Percentiles rank a stretch among this genome's conserved stretches.
phyloP scores from a whole-genome alignment of 2,329 filamentous ascomycete genomes.

The Pseudogymnoascus sp. region DNA sequence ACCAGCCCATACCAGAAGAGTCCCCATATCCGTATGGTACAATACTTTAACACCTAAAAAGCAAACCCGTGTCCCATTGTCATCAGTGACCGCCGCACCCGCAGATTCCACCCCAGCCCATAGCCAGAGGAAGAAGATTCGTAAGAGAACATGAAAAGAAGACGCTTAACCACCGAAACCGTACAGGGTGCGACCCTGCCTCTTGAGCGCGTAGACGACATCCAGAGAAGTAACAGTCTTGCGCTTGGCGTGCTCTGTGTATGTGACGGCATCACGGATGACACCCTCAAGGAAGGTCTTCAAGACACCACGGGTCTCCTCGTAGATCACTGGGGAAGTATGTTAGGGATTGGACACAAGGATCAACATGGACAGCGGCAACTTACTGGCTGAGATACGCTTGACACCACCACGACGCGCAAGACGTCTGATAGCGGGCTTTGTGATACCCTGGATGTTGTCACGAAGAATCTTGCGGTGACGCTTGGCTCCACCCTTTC shows the following conservation, averaged over 20 bases:
- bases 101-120: slow-evolving; percentile 11
- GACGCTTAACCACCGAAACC: slow-evolving; percentile 55
- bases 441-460: slow-evolving; percentile 99
- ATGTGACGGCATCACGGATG: slow-evolving; percentile 71
- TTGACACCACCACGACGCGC: slow-evolving; percentile 99
- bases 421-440: slow-evolving; percentile 97
- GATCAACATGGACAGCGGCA: slow-evolving; percentile 4
- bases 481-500: slow-evolving; percentile 97
- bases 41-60: slow-evolving; percentile 22
- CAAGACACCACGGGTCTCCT: slow-evolving; percentile 72
- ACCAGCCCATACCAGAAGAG: slow-evolving; percentile 19
- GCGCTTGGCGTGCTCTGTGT: slow-evolving; percentile 77
- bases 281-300: slow-evolving; percentile 79
- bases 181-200: slow-evolving; percentile 59
- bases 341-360: neutral
- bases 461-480: slow-evolving; percentile 98
- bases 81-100: slow-evolving; percentile 9
- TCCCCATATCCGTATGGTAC: slow-evolving; percentile 25
- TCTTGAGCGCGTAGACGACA: slow-evolving; percentile 55
- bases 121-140: slow-evolving; percentile 19
- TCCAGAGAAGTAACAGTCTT: slow-evolving; percentile 61
- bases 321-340: slow-evolving; percentile 60
- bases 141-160: slow-evolving; percentile 19
- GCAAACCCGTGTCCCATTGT: slow-evolving; percentile 21
- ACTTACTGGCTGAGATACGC: slow-evolving; percentile 90